Base-by-base conservation (phyloP, 257 asterid species). In the Solanum sparsipilum region DNA sequence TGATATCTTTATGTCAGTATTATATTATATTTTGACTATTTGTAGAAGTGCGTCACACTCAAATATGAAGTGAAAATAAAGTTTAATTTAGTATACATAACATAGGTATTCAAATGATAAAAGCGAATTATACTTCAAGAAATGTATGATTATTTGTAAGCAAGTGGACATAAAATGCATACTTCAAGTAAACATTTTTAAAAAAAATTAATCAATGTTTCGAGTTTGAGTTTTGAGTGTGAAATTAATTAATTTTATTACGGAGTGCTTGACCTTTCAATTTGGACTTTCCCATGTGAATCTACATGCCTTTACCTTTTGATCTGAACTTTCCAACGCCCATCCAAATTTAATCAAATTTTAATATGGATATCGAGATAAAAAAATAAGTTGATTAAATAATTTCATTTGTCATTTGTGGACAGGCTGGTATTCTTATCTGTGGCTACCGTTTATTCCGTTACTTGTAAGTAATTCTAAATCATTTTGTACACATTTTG, bases 401-500 rank as follows among this genome's bases (percentile, higher is more conserved):
- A 31, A 60, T 78, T 41, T 76, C 35, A 68, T 39, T 36, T 31
- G 71, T 73, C 29, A 63, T 73, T 29, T 87, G 84, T 84, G 84
- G 86, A 90, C 95, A 97, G 99, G 99, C 86, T 94, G 96, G 97
- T 93, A 93, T 87, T 95, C 99, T 29, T 95, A 95, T 88, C 88
- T 92, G 9, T 97, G 99, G 99, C 94, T 96, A 11, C 99, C 99
- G 31, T 95, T 97, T 87, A 87, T 94, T 85, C 99, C 99, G 1
- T 88, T 97, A n/a, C 85, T 96, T 35, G 98, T 97, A 91, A 97
- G 98, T 90, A 46, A 34, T 88, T 86, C 23, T 25, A 58, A 21
- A 34, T 85, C 46, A 39, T 39, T 39, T 39, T 39, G 44, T 39
- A 39, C 44, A 39, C 60, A 60, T 65, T 67, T 67, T 38, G 13